These are phyloP conservation scores for Torrubiella hemipterigena DNA, from an alignment of 2,329 filamentous ascomycete species.

Conservation along the genomic window DNA sequence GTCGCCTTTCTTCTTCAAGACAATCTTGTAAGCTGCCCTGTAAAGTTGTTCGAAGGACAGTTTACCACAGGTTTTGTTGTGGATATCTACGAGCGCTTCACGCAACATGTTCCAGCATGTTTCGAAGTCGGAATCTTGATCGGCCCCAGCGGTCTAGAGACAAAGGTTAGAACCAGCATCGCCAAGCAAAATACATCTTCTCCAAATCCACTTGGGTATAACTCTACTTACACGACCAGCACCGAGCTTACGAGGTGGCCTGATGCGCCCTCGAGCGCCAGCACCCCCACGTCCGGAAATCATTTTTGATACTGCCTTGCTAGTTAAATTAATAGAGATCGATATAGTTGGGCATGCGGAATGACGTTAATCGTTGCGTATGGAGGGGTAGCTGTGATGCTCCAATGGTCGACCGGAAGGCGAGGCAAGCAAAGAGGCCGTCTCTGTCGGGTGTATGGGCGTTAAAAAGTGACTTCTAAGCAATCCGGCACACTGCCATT, in stretches of 20 bases:
- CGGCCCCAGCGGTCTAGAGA: constrained; percentile 21
- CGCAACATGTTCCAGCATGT: constrained; percentile 67
- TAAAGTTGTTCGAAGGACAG: constrained; percentile 95
- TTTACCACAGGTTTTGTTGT: constrained; percentile 78
- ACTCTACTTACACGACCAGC: constrained; percentile 25
- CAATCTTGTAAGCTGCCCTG: constrained; percentile 85
- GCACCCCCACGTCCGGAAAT: constrained; percentile 36
- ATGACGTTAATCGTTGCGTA: too few species aligned
- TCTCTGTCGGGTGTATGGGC: too few species aligned
- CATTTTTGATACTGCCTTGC: constrained; percentile 18
- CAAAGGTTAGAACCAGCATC: neutral
- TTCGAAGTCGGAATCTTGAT: constrained; percentile 69
- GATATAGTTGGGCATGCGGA: too few species aligned
- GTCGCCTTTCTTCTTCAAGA: constrained; percentile 75
- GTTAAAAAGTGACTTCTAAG: too few species aligned
- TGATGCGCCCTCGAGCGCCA: constrained; percentile 25
- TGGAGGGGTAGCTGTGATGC: neutral
- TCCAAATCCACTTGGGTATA: neutral
- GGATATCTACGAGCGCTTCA: constrained; percentile 73
- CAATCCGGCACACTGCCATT: too few species aligned
- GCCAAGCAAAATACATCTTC: neutral
- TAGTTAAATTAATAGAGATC: too few species aligned
- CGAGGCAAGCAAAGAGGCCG: too few species aligned
- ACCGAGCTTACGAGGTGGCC: constrained; percentile 30
- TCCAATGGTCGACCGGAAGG: too few species aligned